phyloP scores from a whole-genome alignment of 1,139 yeast species.

The Taphrina flavorubra region DNA sequence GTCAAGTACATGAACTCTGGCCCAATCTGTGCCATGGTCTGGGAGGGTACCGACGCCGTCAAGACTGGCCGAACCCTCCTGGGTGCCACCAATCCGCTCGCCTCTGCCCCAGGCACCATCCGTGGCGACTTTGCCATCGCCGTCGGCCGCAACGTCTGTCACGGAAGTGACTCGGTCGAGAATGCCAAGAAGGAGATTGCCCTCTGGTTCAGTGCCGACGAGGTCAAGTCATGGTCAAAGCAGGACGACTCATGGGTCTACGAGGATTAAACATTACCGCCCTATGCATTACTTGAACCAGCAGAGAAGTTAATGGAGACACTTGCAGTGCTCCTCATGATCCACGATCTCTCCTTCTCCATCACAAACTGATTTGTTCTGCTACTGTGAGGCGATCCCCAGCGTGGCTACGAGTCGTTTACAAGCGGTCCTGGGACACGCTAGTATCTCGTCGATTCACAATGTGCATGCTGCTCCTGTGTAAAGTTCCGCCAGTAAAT shows the following conservation, averaged over 20 bases:
- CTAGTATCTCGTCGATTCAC: too few species aligned
- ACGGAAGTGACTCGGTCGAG: conserved; percentile 99
- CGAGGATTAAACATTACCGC: conserved; percentile 17
- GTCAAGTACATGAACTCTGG: conserved; percentile 97
- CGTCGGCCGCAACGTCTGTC: conserved; percentile 99
- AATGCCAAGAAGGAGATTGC: conserved; percentile 93
- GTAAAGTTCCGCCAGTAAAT: too few species aligned
- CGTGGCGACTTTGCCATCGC: conserved; percentile 89
- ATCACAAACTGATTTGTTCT: too few species aligned
- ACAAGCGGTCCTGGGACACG: too few species aligned
- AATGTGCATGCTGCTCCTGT: too few species aligned
- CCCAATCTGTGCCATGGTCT: conserved; percentile 97
- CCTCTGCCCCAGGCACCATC: conserved; percentile 98
- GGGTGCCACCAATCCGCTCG: conserved; percentile 99
- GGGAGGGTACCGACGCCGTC: conserved; percentile 99
- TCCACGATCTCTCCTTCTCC: too few species aligned
- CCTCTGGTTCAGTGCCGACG: conserved; percentile 98
- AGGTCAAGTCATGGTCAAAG: conserved; percentile 68
- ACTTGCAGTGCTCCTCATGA: background rate
- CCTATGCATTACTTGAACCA: background rate
- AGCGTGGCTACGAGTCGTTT: too few species aligned
- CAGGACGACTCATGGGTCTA: conserved; percentile 39
- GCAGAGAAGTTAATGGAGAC: background rate
- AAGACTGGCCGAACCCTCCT: conserved; percentile 95
- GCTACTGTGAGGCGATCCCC: too few species aligned